Evolutionary conservation across 176 grass and related monocot genomes (phyloP), one percentile per base, ranked within the genome.

Genomic region (Carex myosuroides): DNA sequence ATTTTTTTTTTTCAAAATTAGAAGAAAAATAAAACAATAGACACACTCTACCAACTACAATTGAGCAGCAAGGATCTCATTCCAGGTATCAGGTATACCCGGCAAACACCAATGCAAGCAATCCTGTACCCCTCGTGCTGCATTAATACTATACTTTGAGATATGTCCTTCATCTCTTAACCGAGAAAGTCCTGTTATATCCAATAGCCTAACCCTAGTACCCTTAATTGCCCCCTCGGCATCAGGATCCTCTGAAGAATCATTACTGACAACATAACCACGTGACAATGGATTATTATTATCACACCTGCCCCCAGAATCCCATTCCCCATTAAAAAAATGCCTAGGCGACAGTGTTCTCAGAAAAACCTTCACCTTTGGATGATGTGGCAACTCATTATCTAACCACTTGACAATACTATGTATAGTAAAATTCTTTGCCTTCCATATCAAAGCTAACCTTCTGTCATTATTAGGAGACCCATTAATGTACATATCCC

Each of bases 31-130:
- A 26, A 75, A 76, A 55, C n/a, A 30, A 77, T 33, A 55, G 21
- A 56, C 57, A 57, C 12, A 78, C 21, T 13, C 73, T 64, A 85
- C 41, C 46, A 35, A 30, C 72, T 94, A 97, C 68, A 97, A 56
- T 63, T 92, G 94, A 50, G 88, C 87, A 6, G 94, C 90, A 52
- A 97, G 88, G 41, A 97, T 88, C 79, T 94, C 92, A 80, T 97
- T 97, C 94, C 94, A 97, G 64, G 92, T 79, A 87, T 97, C 94
- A 13, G 94, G 92, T 33, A 97, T 88, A 52, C 94, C 94, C 0
- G 92, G 94, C 62, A 94, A 89, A 81, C 94, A 97, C 94, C 92
- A 97, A 83, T 97, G 94, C 88, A 97, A 44, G 87, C 94, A 97
- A 86, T 97, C 94, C 68, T 92, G 92, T 57, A 94, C 64, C 32